Base-by-base conservation (phyloP, 192 early-diverging fungal genomes). In the Entomortierella lignicola region DNA sequence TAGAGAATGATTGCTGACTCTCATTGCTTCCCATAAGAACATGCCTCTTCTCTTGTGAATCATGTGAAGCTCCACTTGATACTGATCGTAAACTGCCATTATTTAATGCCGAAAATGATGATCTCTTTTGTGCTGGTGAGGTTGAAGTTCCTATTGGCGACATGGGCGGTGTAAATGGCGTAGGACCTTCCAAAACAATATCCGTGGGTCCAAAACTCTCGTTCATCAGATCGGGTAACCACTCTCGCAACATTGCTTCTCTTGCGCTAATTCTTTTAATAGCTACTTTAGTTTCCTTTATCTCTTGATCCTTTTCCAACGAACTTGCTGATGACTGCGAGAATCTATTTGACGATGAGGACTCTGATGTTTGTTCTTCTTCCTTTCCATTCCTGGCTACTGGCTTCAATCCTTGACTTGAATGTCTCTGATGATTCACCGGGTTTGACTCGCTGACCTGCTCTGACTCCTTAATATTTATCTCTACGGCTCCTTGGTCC, bases 141-240 rank as follows among this genome's bases (percentile, higher is more conserved):
- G 5, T 29, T 11, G 52, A 4, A 10, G 47, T 4, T 50, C 17
- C 21, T 50, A 50, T n/a, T 8, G 21, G 47, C 23, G 25, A 54
- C 12, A 25, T 12, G 23, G 52, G 52, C 26, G 25, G 10, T 54
- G 52, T 37, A 10, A 37, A 37, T 37, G 34, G 34, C n/a, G n/a
- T 52, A n/a, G 61, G 31, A 20, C 18, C 61, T 8, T 63, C 61
- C 32, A 63, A 63, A 53, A 63, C 52, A 42, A 63, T 63, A 11
- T 63, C 32, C 3, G 61, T 53, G 13, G 61, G 52, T 12, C 48
- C 61, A 63, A 63, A 63, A 23, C 61, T 63, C 61, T 51, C 51
- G 31, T 20, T 63, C 21, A 63, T 21, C 17, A 63, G 32, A 51
- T 48, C 25, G 1, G 61, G 61, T 18, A 63, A 31, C 61, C 61